phyloP scores from a whole-genome alignment of 2,329 filamentous ascomycete genomes.

The Colletotrichum plurivorum region DNA sequence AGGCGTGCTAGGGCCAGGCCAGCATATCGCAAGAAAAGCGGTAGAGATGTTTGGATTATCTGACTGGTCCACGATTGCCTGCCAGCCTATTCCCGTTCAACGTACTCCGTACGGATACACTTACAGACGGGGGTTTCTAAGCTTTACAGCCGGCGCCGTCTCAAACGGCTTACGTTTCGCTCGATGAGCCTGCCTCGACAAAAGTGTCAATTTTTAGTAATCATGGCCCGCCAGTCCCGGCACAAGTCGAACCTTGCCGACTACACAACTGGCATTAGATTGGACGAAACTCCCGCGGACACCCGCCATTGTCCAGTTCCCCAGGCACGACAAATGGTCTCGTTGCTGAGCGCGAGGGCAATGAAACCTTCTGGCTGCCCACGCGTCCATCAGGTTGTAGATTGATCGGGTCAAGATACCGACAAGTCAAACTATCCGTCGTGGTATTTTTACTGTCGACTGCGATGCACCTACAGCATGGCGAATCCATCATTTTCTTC shows the following conservation, averaged over 20 bases:
- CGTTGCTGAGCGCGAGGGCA: background rate
- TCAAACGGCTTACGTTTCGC: conserved; percentile 41
- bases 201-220: background rate
- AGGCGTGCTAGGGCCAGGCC: background rate
- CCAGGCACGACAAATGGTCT: background rate
- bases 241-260: conserved; percentile 10
- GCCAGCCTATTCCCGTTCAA: background rate
- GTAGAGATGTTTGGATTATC: background rate
- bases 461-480: no score
- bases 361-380: background rate
- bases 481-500: no score
- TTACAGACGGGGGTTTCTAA: conserved; percentile 8
- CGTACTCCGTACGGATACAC: background rate
- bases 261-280: conserved; percentile 15
- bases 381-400: no score
- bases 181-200: conserved; percentile 2
- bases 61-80: background rate
- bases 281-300: conserved; percentile 27
- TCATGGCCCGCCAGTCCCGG: conserved; percentile 11
- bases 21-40: background rate
- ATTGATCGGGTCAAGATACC: no score
- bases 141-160: conserved; percentile 16
- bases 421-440: no score
- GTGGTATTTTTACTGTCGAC: no score
- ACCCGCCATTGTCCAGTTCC: background rate